Base-by-base conservation (phyloP, 2,329 filamentous ascomycete genomes). In the Fusarium pseudoanthophilum region DNA sequence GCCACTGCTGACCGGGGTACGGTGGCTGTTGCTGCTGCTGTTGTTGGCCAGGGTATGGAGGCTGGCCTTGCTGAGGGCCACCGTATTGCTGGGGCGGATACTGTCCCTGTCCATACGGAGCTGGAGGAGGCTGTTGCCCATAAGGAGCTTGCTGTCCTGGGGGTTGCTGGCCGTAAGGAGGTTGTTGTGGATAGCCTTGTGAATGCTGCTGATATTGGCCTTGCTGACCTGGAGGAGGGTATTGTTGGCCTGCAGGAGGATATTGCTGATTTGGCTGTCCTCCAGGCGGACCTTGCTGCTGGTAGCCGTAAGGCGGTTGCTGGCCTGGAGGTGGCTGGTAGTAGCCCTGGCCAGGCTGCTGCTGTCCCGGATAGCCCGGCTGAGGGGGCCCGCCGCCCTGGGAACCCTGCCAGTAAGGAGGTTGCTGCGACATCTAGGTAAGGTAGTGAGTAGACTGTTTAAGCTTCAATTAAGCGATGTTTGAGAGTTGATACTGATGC, bases 81-180 rank as follows among this genome's bases (percentile, higher is more conserved):
- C 65, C 70, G 1, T 70, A 74, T 39, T 76, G 74, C 32, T 74
- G 75, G 48, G 64, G 64, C 0, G 58, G 71, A 24, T 73, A 73
- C n/a, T 67, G 64, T 1, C 62, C 64, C 11, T 76, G 72, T 16
- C 57, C 67, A 13, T 74, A 64, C 0, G 58, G 43, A 42, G 45
- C 56, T 10, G 71, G 64, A 32, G 72, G 61, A 10, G 60, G 59
- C 11, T 64, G 59, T n/a, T 79, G 36, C 1, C 55, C 55, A 21
- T 72, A 65, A 2, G 64, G 59, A 2, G 32, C 46, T 78, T 80
- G 53, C 75, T 73, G 43, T 66, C 68, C 67, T 64, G 64, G 53
- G 58, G 71, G 48, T n/a, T 69, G 74, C 39, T 73, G 65, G 3
- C 69, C 72, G 16, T 75, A 64, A 4, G 49, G 39, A 9, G 40